phyloP scores from a whole-genome alignment of 495 filamentous ascomycete genomes.

The Xylaria flabelliformis region DNA sequence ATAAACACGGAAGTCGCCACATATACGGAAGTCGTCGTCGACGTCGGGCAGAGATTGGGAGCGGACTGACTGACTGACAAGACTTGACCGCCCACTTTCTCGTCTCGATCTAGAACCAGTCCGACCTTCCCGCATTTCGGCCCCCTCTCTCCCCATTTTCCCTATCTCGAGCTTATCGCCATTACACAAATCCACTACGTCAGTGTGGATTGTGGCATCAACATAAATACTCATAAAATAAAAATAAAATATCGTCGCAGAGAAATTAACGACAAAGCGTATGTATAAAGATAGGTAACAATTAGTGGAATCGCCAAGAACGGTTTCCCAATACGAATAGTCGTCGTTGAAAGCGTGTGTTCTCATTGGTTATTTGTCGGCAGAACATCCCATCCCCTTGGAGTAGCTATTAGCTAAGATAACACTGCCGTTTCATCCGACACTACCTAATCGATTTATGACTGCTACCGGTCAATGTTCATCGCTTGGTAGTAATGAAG shows the following conservation, averaged over 20 bases:
- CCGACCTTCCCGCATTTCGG: constrained; percentile 4
- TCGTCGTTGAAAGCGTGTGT: constrained; percentile 1
- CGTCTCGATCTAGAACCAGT: constrained; percentile 21
- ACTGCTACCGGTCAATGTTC: not conserved
- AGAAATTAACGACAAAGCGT: not conserved
- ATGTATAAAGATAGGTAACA: not conserved
- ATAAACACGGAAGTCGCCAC: not conserved
- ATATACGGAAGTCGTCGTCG: no score
- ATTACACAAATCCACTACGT: constrained; percentile 7
- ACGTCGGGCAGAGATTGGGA: constrained; percentile 21
- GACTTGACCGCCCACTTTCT: constrained; percentile 8
- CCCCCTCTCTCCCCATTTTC: not conserved
- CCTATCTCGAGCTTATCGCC: constrained; percentile 21
- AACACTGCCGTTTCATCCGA: not conserved
- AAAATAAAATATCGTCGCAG: not conserved
- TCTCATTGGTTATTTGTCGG: constrained; percentile 9
- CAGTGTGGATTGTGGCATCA: not conserved
- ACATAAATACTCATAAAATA: not conserved
- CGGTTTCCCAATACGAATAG: constrained; percentile 12
- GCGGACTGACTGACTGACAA: no score
- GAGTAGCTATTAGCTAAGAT: constrained; percentile 16
- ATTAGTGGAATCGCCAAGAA: constrained; percentile 13
- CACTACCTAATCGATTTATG: not conserved
- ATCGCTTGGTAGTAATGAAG: not conserved
- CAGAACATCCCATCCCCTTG: no score